phyloP scores from a whole-genome alignment of 352 stramenopile species.

The Phytopythium aichiense region DNA sequence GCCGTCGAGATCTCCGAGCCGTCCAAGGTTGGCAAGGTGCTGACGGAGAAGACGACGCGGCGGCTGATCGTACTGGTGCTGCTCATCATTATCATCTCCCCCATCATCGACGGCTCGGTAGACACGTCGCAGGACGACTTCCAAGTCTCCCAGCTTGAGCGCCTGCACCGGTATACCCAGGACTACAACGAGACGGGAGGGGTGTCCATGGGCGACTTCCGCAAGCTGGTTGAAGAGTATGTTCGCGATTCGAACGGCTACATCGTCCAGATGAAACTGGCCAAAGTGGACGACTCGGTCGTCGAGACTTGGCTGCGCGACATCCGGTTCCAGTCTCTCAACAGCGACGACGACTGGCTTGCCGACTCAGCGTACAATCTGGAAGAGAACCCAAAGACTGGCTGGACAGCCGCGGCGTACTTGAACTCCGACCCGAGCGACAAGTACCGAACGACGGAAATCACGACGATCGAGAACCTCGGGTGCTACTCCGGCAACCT shows the following conservation, averaged over 20 bases:
- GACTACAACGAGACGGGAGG: slow-evolving; percentile 72
- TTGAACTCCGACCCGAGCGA: slow-evolving; percentile 28
- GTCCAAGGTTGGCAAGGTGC: slow-evolving; percentile 92
- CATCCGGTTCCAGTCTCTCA: slow-evolving; percentile 52
- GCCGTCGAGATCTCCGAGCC: slow-evolving; percentile 76
- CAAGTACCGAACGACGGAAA: slow-evolving; percentile 54
- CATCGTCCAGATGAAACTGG: slow-evolving; percentile 58
- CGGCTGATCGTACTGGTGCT: slow-evolving; percentile 90
- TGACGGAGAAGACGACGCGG: slow-evolving; percentile 94
- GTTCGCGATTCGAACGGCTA: slow-evolving; percentile 68
- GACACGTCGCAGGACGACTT: slow-evolving; percentile 74
- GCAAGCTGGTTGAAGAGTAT: slow-evolving; percentile 63
- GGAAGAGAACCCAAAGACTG: slow-evolving; percentile 60
- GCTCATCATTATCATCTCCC: slow-evolving; percentile 82
- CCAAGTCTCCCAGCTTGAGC: slow-evolving; percentile 68
- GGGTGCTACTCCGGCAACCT: slow-evolving; percentile 65
- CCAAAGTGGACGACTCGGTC: slow-evolving; percentile 34
- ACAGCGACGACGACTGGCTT: slow-evolving; percentile 46
- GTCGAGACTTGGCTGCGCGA: slow-evolving; percentile 52
- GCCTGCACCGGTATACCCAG: slow-evolving; percentile 77
- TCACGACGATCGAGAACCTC: slow-evolving; percentile 54
- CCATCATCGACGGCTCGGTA: slow-evolving; percentile 74
- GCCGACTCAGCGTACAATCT: slow-evolving; percentile 31
- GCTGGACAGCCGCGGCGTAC: slow-evolving; percentile 55
- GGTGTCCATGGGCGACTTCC: slow-evolving; percentile 44